Evolutionary conservation across 306 rosid species (phyloP), one percentile per base, ranked within the genome.

Genomic region (Trichosanthes cucumerina): DNA sequence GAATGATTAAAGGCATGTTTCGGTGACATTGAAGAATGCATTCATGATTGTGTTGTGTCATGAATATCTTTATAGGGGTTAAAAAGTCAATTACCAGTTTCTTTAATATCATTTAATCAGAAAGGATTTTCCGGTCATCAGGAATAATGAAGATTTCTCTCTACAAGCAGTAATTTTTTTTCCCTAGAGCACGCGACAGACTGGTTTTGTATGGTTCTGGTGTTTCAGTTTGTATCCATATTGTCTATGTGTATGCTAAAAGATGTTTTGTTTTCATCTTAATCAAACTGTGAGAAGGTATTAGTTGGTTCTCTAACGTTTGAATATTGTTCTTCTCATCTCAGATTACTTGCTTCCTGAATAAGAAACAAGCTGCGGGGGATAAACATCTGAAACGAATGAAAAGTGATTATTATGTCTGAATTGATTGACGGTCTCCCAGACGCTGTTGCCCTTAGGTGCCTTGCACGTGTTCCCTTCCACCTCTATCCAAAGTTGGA

Each of bases 361-460:
- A 44, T 49, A 81, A 79, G 81, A 66, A 77, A 56, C 69, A 56
- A 38, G 66, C 79, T 43, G 78, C 53, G 19, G 82, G 26, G 80
- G 44, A 76, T 80, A 58, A 79, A 83, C 79, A 68, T 74, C 78
- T 56, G 85, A 72, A 84, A 75, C 88, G 44, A 81, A 90, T 92
- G 93, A 83, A 80, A 56, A 81, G 82, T 76, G 79, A 83, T 78
- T 90, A 85, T 86, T 79, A 95, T 95, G 99, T 88, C 97, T 84
- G 97, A 82, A 81, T 82, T 95, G 83, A 95, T 95, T 80, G 97
- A 91, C 87, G 97, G 97, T 78, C 99, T 95, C 78, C 99, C 99
- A 19, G 93, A 95, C 15, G 92, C 93, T 47, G 93, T 95, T 81
- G 89, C 99, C 65, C 85, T 92, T 26, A 87, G 93, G 89, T 95